Base-by-base conservation (phyloP, 805 yeast species). In the Grigorovia humatica region DNA sequence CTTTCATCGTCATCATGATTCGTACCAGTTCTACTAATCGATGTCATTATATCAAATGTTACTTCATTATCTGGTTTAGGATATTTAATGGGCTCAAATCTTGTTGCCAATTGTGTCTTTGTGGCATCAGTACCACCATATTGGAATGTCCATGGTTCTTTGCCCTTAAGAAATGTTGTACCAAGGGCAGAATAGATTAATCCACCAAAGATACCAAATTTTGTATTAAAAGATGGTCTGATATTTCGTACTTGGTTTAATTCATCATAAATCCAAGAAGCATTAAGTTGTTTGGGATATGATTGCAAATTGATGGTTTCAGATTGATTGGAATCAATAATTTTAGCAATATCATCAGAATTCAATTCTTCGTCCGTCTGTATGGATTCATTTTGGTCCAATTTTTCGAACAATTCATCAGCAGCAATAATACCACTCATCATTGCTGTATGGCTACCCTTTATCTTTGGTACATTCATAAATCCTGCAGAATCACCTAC, bases 361-460 rank as follows among this genome's bases (percentile, higher is more conserved):
- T 51, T 45, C 7, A 15, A 32, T 32, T 46, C 52, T n/a, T 48
- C 44, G 6, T 70, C 75, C 15, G 64, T 68, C 12, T 68, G 75
- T 38, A 70, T 72, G 35, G 38, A 32, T 9, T 32, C 38, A 13
- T 32, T 9, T 5, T 32, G 38, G 15, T 46, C 17, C 13, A 46
- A 38, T 20, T 27, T 20, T 9, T 23, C 27, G 7, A 35, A 88
- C 44, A 89, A 85, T 20, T 77, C 66, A 62, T 93, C 97, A 1
- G 98, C 99, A 2, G 99, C 99, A 30, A 93, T 69, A 77, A 93
- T 83, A 35, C 98, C 99, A 9, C 93, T 77, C 69, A 93, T 93
- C 81, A 93, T 88, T 1, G 99, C 98, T 1, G 96, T 91, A 67
- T 93, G 99, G 0, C 97, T 83, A 15, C 99, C 99, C 71, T 93